These are phyloP conservation scores for Lasiodiplodia theobromae DNA, from an alignment of 2,329 filamentous ascomycete species.

Conservation along the genomic window DNA sequence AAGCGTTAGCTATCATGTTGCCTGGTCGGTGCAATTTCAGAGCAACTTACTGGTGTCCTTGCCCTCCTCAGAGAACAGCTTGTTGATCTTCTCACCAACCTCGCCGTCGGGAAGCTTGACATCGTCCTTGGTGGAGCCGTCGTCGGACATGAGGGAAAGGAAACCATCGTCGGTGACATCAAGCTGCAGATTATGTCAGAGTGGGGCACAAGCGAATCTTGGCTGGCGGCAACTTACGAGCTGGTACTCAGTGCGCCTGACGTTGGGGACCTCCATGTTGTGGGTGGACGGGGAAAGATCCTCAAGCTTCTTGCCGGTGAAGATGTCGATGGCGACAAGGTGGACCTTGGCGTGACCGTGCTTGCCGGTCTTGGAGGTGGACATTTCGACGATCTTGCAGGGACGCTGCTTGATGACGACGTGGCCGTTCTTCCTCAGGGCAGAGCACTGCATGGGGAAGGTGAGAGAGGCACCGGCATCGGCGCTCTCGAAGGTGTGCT, in stretches of 20 bases:
- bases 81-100: slow-evolving; percentile 82
- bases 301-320: slow-evolving; percentile 99
- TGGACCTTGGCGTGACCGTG: slow-evolving; percentile 99
- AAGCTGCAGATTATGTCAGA: slow-evolving; percentile 66
- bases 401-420: slow-evolving; percentile 98
- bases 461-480: slow-evolving; percentile 96
- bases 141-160: slow-evolving; percentile 90
- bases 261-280: slow-evolving; percentile 98
- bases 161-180: slow-evolving; percentile 93
- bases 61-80: slow-evolving; percentile 80
- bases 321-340: slow-evolving; percentile 97
- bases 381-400: slow-evolving; percentile 99
- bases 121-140: slow-evolving; percentile 90
- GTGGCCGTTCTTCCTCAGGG: slow-evolving; percentile 98
- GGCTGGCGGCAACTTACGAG: slow-evolving; percentile 70
- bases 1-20: slow-evolving; percentile 33
- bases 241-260: slow-evolving; percentile 88
- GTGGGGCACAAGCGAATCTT: slow-evolving; percentile 8
- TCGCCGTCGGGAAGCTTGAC: slow-evolving; percentile 93
- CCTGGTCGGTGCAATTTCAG: background rate
- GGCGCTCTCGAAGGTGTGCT: slow-evolving; percentile 85
- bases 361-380: slow-evolving; percentile 99
- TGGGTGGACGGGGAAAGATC: slow-evolving; percentile 97
- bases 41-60: slow-evolving; percentile 87
- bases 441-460: slow-evolving; percentile 99